Base-by-base conservation (phyloP, 1,284 basidiomycete genomes). In the Irpex sp. region DNA sequence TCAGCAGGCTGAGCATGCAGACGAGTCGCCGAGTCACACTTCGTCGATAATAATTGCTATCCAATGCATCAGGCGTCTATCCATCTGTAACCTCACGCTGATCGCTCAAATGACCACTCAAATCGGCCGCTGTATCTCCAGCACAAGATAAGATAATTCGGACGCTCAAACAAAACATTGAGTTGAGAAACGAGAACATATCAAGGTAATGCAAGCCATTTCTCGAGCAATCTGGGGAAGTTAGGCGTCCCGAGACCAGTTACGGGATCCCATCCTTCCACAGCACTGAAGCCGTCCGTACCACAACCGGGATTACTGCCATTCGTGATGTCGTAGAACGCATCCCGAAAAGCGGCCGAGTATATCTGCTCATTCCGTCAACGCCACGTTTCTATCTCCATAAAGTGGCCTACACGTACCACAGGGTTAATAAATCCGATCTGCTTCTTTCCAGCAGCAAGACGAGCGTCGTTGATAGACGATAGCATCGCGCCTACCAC, bases 361-460 rank as follows among this genome's bases (percentile, higher is more conserved):
- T 54, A 54, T 10, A 54, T 54, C 28, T 54, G 52, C 52, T 21
- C 9, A 51, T 51, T 10, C 21, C 18, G 23, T 28, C 16, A 54
- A 35, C 28, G 18, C 3, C 12, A 18, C 52, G 28, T 28, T 16
- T 4, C 69, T 56, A n/a, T 19, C 52, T 8, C 19, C 6, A 33
- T 6, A n/a, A 33, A 67, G 45, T 16, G 14, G 45, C 23, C 19
- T 51, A 28, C 49, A 65, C 87, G 87, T 18, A 87, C 45, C 62
- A 82, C 75, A 1, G 83, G 84, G 67, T 87, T 86, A 56, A 87
- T 71, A 72, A 86, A 87, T 0, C 84, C 85, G 7, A 86, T 72
- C n/a, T 80, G 52, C 3, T 74, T 63, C 60, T 76, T 76, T 0
- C 78, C 75, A 2, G 71, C 71, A 3, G 66, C 67, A 14, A 83